phyloP scores from a whole-genome alignment of 2,329 filamentous ascomycete genomes.

The Fusarium sp. region DNA sequence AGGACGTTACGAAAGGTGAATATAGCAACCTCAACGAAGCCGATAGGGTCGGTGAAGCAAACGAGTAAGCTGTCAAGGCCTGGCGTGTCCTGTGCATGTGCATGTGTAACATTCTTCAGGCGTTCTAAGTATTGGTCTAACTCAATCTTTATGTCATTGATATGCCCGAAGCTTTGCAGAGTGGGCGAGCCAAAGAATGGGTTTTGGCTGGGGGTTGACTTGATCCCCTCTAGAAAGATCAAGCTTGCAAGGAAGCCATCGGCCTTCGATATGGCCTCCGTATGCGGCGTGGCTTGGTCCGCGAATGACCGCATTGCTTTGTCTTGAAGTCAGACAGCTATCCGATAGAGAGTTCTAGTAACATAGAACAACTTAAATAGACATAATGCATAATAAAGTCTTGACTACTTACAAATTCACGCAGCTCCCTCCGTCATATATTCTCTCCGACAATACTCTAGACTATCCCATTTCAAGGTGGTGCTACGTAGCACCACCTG shows the following conservation, averaged over 20 bases:
- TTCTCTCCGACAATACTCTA: too few species aligned
- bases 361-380: too few species aligned
- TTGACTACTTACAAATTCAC: too few species aligned
- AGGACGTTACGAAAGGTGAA: not conserved
- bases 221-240: rapidly evolving
- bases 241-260: not conserved
- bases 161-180: rapidly evolving
- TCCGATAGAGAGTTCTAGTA: too few species aligned
- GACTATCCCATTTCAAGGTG: too few species aligned
- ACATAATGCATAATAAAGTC: too few species aligned
- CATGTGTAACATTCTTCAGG: rapidly evolving
- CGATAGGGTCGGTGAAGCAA: rapidly evolving
- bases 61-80: rapidly evolving
- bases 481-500: too few species aligned
- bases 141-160: rapidly evolving
- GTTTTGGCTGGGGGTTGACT: too few species aligned
- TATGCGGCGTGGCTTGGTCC: too few species aligned
- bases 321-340: too few species aligned
- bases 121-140: rapidly evolving
- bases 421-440: too few species aligned
- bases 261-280: not conserved
- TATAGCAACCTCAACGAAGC: rapidly evolving
- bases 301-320: too few species aligned
- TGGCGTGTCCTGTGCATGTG: rapidly evolving
- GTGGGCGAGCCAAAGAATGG: rapidly evolving